These are phyloP conservation scores for Scopulariopsis brevicaulis DNA, from an alignment of 2,329 filamentous ascomycete genomes.

Conservation along the genomic window DNA sequence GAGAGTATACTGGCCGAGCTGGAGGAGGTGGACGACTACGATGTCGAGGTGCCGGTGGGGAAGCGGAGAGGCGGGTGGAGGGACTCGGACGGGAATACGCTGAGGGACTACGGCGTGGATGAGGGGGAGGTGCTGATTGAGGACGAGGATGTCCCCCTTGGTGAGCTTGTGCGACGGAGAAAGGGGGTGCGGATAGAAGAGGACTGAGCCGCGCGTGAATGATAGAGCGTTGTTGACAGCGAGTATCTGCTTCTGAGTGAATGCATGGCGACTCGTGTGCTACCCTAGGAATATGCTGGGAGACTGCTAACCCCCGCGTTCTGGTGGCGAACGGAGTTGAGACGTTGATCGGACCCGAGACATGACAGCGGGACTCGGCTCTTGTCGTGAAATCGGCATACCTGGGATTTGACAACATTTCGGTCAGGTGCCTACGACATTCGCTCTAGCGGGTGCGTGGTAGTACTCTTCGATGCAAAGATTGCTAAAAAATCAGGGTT, in stretches of 20 bases:
- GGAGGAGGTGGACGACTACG: conserved; percentile 45
- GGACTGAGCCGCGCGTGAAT: background rate
- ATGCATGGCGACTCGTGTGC: background rate
- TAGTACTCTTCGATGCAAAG: no score
- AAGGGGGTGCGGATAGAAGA: conserved; percentile 17
- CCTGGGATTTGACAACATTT: background rate
- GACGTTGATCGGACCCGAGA: background rate
- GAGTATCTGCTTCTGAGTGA: background rate
- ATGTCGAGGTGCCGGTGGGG: conserved; percentile 23
- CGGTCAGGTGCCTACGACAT: no score
- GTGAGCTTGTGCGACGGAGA: conserved; percentile 51
- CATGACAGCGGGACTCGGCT: background rate
- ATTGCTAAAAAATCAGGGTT: no score
- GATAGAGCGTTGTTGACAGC: background rate
- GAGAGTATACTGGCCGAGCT: conserved; percentile 27
- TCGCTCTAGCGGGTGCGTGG: no score
- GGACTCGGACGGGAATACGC: conserved; percentile 62
- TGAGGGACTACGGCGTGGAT: conserved; percentile 71
- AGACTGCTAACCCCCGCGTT: background rate
- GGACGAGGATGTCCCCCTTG: conserved; percentile 56
- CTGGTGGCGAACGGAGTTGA: background rate
- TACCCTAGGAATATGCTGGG: background rate
- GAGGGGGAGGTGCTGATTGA: conserved; percentile 26
- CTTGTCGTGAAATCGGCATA: background rate
- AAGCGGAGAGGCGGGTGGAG: conserved; percentile 17